Percentiles rank a stretch among this genome's conserved stretches.
These are phyloP conservation scores for Globisporangium middletonii DNA, from an alignment of 352 stramenopile species.

Conservation along the genomic window DNA sequence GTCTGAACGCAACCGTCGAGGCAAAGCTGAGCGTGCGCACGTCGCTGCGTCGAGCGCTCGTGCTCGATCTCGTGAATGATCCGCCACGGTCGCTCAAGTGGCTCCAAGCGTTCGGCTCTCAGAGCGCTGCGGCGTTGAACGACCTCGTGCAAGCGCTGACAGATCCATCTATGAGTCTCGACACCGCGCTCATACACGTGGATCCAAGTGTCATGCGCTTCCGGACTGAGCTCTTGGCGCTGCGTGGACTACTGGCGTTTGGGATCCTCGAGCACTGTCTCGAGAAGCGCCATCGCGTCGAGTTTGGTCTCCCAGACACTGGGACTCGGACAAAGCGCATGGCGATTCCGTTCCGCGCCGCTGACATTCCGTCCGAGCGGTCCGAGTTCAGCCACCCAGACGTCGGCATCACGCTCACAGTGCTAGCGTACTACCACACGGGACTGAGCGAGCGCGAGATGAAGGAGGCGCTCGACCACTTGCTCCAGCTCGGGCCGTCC, in stretches of 20 bases:
- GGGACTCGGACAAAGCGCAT: conserved; percentile 52
- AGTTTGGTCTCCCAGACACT: conserved; percentile 58
- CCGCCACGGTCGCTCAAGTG: conserved; percentile 64
- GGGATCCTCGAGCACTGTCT: conserved; percentile 77
- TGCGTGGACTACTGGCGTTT: conserved; percentile 63
- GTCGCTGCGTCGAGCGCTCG: conserved; percentile 20
- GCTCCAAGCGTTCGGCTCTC: conserved; percentile 25
- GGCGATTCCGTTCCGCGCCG: conserved; percentile 81
- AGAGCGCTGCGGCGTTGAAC: too few species aligned
- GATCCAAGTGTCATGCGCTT: too few species aligned
- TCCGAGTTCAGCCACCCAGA: conserved; percentile 89
- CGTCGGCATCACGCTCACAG: conserved; percentile 71
- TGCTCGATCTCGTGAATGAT: conserved; percentile 52
- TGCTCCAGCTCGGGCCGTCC: conserved; percentile 48
- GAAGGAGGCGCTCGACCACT: conserved; percentile 40
- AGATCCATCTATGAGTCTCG: conserved; percentile 4
- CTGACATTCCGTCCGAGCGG: conserved; percentile 73
- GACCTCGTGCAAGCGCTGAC: too few species aligned
- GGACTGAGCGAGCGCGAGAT: conserved; percentile 55
- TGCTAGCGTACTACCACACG: conserved; percentile 83
- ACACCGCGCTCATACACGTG: conserved; percentile 5
- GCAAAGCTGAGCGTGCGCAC: conserved; percentile 10
- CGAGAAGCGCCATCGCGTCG: conserved; percentile 79
- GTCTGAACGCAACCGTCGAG: conserved; percentile 22
- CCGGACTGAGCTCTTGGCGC: too few species aligned